Base-by-base conservation (phyloP, 2,329 filamentous ascomycete genomes). In the Botryosphaeria dothidea region DNA sequence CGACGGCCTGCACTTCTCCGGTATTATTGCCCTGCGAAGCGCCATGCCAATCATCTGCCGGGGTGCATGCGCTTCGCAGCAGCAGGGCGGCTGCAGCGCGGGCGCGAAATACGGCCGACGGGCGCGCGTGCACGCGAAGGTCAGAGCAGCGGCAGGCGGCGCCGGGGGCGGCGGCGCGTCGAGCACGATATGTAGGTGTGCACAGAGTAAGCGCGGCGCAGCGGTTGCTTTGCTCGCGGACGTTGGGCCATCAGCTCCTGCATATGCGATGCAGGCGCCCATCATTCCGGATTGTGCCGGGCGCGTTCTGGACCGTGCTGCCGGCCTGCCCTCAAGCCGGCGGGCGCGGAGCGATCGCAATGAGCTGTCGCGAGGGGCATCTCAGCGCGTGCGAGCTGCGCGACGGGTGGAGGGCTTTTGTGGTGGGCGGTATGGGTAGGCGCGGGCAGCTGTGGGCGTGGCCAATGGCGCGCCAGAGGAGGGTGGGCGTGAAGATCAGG, bases 291-390 rank as follows among this genome's bases (percentile, higher is more conserved):
- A 38, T 45, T 31, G 25, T 57, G 36, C 54, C 54, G 54, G 54
- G 15, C 36, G 21, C 23, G 54, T 31, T 60, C 56, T 45, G 56
- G 56, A 34, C 56, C 38, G 56, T 60, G 56, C 56, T 36, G 6
- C 17, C 56, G 56, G 34, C 38, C 11, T 34, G 56, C 56, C 31
- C 56, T 17, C 17, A 60, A 31, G 25, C 38, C 27, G 56, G 25
- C 8, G 8, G n/a, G 56, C 38, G 17, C 36, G 23, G 56, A 60
- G 56, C 56, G 56, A 60, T 60, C 56, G 56, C 56, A 60, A 60
- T 60, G 56, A 43, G 54, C 34, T n/a, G n/a, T n/a, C n/a, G n/a
- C n/a, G n/a, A n/a, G n/a, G n/a, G n/a, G n/a, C n/a, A n/a, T n/a
- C n/a, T n/a, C n/a, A n/a, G n/a, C n/a, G n/a, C n/a, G n/a, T n/a